Evolutionary conservation across 129 eudicot genomes (phyloP), one percentile per base, ranked within the genome.

Genomic region (Flaveria brownii): DNA sequence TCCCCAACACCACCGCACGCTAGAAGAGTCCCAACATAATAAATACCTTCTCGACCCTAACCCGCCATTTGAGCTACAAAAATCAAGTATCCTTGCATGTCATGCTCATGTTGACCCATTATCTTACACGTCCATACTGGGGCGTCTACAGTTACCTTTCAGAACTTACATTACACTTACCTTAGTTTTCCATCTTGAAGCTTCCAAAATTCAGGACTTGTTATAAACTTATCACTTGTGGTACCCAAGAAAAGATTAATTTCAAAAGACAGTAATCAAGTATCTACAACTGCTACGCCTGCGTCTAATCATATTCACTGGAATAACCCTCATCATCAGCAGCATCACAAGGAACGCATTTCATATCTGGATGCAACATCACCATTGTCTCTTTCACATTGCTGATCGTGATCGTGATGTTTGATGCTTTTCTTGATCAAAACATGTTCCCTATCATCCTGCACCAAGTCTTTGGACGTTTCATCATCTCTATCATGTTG

Each of bases 251-350:
- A 66, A 77, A 13, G 47, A 43, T 51, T 51, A 14, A n/a, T 54
- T 67, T 76, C 45, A 41, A 39, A 55, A 77, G 36, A 68, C 22
- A 68, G 43, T 50, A 69, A 25, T 16, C 62, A 41, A 25, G 68
- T 55, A 68, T 68, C 45, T 59, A 57, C 9, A 43, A 43, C 23
- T 39, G 39, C 51, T 39, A 69, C 2, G 47, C 47, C 47, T 75
- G 61, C 62, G 28, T 62, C 70, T 70, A 57, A 73, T 73, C 77
- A 39, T 75, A 67, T 15, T 77, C 80, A 60, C 51, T 77, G 14
- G 57, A 15, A 60, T 46, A 23, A 30, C 23, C 73, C 18, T 49
- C 55, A 2, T 71, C 76, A 8, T 73, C 69, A 28, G 70, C 75
- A 49, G 33, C 33, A 28, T 68, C 80, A 16, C n/a, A 23, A 65